phyloP scores from a whole-genome alignment of 257 asterid species.

The Solanum sejunctum region DNA sequence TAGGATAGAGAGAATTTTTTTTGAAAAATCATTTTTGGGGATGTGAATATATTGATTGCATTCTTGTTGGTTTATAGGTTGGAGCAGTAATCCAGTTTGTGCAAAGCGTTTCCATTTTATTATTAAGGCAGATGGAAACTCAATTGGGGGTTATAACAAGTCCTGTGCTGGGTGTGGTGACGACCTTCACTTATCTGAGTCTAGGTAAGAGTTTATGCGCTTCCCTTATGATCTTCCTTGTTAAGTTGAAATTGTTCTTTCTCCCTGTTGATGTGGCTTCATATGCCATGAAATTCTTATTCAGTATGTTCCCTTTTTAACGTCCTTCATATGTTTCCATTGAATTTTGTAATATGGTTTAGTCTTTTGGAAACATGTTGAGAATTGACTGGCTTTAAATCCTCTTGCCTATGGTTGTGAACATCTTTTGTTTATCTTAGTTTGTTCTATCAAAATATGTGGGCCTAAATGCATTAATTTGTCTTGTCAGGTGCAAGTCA shows the following conservation, averaged over 20 bases:
- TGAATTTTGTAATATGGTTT: background rate
- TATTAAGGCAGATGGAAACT: slow-evolving; percentile 81
- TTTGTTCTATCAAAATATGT: background rate
- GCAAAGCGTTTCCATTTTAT: slow-evolving; percentile 87
- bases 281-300: background rate
- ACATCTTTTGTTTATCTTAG: background rate
- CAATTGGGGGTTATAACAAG: slow-evolving; percentile 60
- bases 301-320: background rate
- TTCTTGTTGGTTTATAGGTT: slow-evolving; percentile 32
- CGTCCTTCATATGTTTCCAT: background rate
- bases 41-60: background rate
- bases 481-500: slow-evolving; percentile 55
- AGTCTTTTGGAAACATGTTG: background rate
- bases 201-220: slow-evolving; percentile 37
- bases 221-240: background rate
- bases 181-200: slow-evolving; percentile 49
- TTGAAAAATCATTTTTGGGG: background rate
- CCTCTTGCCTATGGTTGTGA: background rate
- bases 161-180: slow-evolving; percentile 81
- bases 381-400: background rate
- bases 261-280: background rate
- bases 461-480: background rate
- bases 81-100: slow-evolving; percentile 93
- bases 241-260: background rate
- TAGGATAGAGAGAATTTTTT: background rate